Conservation (phyloP, 2,329 filamentous ascomycete genomes). For the Xylaria digitata region DNA sequence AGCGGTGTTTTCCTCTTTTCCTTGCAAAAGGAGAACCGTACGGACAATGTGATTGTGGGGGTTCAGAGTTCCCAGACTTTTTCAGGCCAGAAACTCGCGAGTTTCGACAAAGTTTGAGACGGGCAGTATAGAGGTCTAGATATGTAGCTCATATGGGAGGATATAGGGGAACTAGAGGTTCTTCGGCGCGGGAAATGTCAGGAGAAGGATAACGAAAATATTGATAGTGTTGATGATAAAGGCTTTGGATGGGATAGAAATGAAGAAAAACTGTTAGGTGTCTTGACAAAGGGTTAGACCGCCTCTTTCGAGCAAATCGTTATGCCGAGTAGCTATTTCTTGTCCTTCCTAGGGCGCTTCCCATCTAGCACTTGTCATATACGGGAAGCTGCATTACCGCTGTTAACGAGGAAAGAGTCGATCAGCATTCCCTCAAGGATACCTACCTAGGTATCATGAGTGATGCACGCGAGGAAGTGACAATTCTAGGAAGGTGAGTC, state of each 20-base stretch:
- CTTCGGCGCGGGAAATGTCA: neutral
- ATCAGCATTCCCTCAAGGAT: neutral
- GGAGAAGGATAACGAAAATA: slow-evolving; percentile 1
- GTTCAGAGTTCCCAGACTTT: neutral
- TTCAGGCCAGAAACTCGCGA: neutral
- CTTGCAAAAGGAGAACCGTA: neutral
- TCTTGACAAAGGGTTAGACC: neutral
- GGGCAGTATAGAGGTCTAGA: neutral
- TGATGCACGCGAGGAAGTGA: neutral
- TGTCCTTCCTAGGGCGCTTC: neutral
- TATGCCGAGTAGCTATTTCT: neutral
- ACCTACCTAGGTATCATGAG: neutral
- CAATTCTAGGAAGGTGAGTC: neutral
- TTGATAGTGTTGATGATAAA: slow-evolving; percentile 4
- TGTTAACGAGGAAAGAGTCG: slow-evolving; percentile 5
- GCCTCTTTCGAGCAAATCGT: neutral
- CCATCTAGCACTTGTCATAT: neutral
- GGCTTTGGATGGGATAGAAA: slow-evolving; percentile 1
- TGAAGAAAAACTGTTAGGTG: slow-evolving; percentile 1
- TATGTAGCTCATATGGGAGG: neutral
- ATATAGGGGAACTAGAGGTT: slow-evolving; percentile 30
- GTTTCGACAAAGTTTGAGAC: neutral
- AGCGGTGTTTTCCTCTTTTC: neutral
- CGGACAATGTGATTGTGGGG: too few species aligned
- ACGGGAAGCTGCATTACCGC: slow-evolving; percentile 15